These are phyloP conservation scores for Ajuga chamaepitys DNA, from an alignment of 257 asterid species.

Conservation along the genomic window DNA sequence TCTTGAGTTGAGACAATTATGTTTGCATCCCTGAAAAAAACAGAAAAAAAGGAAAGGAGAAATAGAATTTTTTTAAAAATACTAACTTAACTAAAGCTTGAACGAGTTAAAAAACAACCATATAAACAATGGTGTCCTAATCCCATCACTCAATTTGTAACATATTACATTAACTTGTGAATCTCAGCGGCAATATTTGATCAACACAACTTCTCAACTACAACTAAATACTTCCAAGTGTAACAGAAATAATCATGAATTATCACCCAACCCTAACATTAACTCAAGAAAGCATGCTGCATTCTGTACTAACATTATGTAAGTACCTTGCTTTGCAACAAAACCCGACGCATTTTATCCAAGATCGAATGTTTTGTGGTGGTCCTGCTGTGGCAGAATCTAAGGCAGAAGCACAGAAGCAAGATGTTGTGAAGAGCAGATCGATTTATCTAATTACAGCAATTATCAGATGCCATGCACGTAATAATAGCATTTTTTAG, in stretches of 20 bases:
- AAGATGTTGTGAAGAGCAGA: constrained; percentile 16
- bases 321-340: constrained; percentile 67
- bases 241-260: background rate
- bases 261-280: background rate
- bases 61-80: background rate
- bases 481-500: background rate
- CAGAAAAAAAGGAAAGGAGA: background rate
- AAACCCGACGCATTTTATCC: constrained; percentile 49
- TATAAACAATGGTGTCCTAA: background rate
- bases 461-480: constrained; percentile 1
- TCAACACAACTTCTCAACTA: background rate
- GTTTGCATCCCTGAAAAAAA: constrained; percentile 36
- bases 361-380: constrained; percentile 69
- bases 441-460: background rate
- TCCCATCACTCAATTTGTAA: background rate
- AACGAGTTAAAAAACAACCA: background rate
- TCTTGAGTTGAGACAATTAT: constrained; percentile 44
- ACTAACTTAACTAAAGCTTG: background rate
- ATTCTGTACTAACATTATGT: background rate
- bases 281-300: background rate
- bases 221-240: background rate
- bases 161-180: background rate
- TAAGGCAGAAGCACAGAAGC: constrained; percentile 27
- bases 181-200: background rate
- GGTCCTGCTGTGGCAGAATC: constrained; percentile 59